These are phyloP conservation scores for Heterobasidion irregulare DNA, from an alignment of 1,284 basidiomycete genomes.

Conservation along the genomic window DNA sequence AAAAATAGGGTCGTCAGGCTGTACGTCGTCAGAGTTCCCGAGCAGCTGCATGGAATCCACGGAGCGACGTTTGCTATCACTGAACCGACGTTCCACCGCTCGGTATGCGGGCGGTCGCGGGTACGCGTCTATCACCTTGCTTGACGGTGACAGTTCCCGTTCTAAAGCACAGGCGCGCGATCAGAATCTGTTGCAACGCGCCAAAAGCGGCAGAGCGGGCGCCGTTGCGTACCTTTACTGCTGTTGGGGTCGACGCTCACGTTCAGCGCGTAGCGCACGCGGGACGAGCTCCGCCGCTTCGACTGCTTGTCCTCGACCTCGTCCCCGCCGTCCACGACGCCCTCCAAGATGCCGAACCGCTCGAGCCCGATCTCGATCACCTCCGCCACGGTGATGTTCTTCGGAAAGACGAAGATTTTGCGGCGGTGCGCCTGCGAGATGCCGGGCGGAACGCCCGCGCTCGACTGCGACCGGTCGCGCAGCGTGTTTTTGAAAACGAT, in stretches of 20 bases:
- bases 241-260: conserved; percentile 32
- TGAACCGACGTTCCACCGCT: conserved; percentile 48
- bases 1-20: conserved; percentile 81
- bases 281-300: conserved; percentile 68
- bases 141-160: conserved; percentile 66
- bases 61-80: conserved; percentile 77
- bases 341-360: conserved; percentile 88
- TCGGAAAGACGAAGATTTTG: conserved; percentile 83
- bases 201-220: conserved; percentile 1
- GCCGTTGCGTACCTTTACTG: conserved; percentile 48
- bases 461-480: conserved; percentile 38
- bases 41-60: conserved; percentile 72
- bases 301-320: conserved; percentile 89
- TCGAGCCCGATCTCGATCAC: conserved; percentile 91
- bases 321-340: conserved; percentile 95
- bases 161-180: conserved; percentile 34
- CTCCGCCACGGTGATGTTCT: conserved; percentile 93
- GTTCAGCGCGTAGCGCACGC: conserved; percentile 77
- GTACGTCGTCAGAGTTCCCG: conserved; percentile 68
- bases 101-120: conserved; percentile 67
- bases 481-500: conserved; percentile 76
- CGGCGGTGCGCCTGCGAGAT: conserved; percentile 54
- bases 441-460: conserved; percentile 31
- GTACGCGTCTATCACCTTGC: conserved; percentile 82
- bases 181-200: no score